Conservation (phyloP, 257 asterid species). For the Solanum okadae region DNA sequence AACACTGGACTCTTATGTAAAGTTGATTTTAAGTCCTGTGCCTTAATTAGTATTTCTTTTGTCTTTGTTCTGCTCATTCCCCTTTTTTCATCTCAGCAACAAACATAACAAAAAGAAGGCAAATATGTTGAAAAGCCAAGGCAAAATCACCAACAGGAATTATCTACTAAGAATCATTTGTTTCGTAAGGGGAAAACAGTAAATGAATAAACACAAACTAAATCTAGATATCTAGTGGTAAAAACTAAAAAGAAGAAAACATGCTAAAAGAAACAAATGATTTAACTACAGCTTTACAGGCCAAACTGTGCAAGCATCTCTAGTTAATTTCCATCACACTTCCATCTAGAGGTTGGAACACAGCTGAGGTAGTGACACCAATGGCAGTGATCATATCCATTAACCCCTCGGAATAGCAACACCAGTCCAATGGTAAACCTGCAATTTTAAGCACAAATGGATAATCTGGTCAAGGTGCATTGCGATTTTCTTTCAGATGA, state of each 20-base stretch:
- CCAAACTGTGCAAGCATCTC: neutral
- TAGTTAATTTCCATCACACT: slow-evolving; percentile 28
- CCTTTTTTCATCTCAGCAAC: neutral
- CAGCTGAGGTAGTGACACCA: slow-evolving; percentile 80
- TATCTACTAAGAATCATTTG: neutral
- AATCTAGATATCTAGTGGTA: neutral
- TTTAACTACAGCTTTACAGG: neutral
- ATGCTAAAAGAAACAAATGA: neutral
- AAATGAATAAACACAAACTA: neutral
- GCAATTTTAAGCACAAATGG: neutral
- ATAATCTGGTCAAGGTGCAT: neutral
- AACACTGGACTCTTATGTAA: neutral
- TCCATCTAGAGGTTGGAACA: slow-evolving; percentile 75
- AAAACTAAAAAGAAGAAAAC: neutral
- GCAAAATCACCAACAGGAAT: neutral
- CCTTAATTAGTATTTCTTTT: neutral
- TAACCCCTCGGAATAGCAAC: slow-evolving; percentile 68
- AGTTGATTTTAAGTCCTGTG: neutral
- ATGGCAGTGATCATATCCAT: slow-evolving; percentile 59
- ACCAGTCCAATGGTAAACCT: slow-evolving; percentile 62
- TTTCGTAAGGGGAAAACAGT: neutral
- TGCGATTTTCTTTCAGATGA: neutral
- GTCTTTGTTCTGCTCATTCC: neutral
- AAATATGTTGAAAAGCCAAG: neutral
- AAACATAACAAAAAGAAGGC: neutral